Percentiles rank a stretch among this genome's conserved stretches.
Evolutionary conservation across 257 asterid genomes (phyloP).

Genomic region (Ilex asprella): DNA sequence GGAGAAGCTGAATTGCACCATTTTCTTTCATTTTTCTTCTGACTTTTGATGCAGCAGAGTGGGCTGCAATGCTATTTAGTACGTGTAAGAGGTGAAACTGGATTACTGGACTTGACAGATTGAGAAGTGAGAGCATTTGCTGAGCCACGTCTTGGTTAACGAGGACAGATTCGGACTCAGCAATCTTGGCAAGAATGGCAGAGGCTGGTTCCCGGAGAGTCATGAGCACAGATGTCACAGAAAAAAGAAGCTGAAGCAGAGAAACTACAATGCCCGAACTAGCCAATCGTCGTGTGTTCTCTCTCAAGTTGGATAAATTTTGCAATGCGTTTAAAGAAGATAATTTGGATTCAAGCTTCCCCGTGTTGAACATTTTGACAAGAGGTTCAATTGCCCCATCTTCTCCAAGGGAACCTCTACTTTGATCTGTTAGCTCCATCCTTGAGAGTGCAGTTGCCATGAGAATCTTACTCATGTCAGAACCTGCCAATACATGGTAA

Average conservation of each 20-base stretch:
- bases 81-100: slow-evolving; percentile 74
- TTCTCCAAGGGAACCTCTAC: slow-evolving; percentile 57
- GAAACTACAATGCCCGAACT: slow-evolving; percentile 44
- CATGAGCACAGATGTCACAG: slow-evolving; percentile 84
- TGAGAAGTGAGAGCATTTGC: slow-evolving; percentile 86
- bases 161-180: slow-evolving; percentile 56
- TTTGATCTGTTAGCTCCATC: slow-evolving; percentile 65
- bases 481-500: slow-evolving; percentile 37
- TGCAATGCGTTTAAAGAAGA: slow-evolving; percentile 64
- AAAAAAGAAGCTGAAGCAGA: slow-evolving; percentile 84
- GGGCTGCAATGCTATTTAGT: slow-evolving; percentile 54
- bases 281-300: slow-evolving; percentile 49
- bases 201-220: slow-evolving; percentile 87
- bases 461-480: slow-evolving; percentile 78
- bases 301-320: slow-evolving; percentile 42
- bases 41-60: slow-evolving; percentile 41
- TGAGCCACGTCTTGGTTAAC: slow-evolving; percentile 60
- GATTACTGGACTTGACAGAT: slow-evolving; percentile 61
- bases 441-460: slow-evolving; percentile 88
- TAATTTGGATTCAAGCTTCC: slow-evolving; percentile 75
- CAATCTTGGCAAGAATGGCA: slow-evolving; percentile 78
- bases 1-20: slow-evolving; percentile 61
- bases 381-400: slow-evolving; percentile 64
- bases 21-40: slow-evolving; percentile 62
- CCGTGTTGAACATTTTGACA: slow-evolving; percentile 62